Evolutionary conservation across 805 yeast genomes (phyloP), one percentile per base, ranked within the genome.

Genomic region (Pichia phayaonensis): DNA sequence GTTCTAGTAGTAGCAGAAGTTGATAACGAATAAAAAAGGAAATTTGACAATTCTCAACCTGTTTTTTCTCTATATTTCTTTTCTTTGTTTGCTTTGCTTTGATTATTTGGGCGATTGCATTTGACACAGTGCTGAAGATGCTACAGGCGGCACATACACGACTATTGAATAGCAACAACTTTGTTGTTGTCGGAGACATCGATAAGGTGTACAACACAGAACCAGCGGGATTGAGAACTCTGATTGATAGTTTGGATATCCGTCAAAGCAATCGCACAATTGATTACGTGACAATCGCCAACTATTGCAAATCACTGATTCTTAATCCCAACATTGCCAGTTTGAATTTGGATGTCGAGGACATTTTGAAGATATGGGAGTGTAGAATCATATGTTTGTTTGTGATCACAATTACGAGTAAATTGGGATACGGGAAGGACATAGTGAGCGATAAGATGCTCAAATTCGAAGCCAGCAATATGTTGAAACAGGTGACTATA

Each of bases 281-380:
- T 22, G 47, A 47, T 16, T 60, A 59, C 41, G 47, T 65, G 12
- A 48, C 57, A 10, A 57, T 63, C 29, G 63, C 64, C 12, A 58
- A 66, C 7, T 61, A 56, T 45, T 64, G 68, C 45, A 62, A 63
- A 45, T 48, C 56, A 24, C 48, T 65, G 20, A 54, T 65, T 11
- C 47, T 64, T 24, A 56, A 62, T 26, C 64, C 66, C 3, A 52
- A 52, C 26, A 44, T 60, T 20, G 42, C 57, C 1, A 34, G 49
- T 13, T 47, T 58, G 10, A 49, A 56, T 31, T 44, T 60, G 2
- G 45, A 54, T 1, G 34, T 62, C 16, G 42, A 44, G 3, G 79
- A 72, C 47, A 68, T 73, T 41, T 75, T 70, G 59, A 68, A 73
- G 57, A 70, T 75, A 48, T 76, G 76, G 63, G 80, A 65, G 45